phyloP scores from a whole-genome alignment of 169 alveolate genomes.

The Plasmodium inui region DNA sequence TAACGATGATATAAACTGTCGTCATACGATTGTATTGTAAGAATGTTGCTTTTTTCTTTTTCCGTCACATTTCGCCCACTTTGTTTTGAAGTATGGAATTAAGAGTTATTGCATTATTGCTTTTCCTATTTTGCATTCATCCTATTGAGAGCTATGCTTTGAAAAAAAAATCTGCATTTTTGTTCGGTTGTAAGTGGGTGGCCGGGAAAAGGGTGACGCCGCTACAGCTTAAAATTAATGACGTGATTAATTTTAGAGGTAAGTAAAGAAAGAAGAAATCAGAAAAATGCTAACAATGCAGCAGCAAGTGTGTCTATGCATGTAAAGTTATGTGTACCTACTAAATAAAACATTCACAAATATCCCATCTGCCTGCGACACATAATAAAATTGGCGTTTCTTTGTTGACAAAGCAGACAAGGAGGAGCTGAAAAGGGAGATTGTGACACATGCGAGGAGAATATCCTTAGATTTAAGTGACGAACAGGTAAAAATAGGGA shows the following conservation, averaged over 20 bases:
- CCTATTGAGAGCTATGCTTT: constrained; percentile 27
- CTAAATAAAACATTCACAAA: neutral
- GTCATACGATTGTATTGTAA: neutral
- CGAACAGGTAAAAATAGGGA: constrained; percentile 27
- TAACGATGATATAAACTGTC: neutral
- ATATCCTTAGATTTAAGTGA: constrained; percentile 42
- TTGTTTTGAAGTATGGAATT: constrained; percentile 34
- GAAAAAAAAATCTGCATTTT: constrained; percentile 7
- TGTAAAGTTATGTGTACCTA: neutral
- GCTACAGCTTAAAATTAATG: constrained; percentile 40
- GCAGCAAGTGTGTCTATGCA: neutral
- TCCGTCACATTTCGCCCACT: neutral
- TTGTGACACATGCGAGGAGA: constrained; percentile 25
- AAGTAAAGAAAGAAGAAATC: neutral
- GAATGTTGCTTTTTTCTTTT: neutral
- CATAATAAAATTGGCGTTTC: neutral
- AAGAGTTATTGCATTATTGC: constrained; percentile 16
- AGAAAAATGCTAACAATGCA: neutral
- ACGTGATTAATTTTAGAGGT: constrained; percentile 60
- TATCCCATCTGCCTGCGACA: neutral
- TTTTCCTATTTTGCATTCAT: constrained; percentile 14
- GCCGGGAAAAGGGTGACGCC: neutral
- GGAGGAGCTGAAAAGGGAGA: constrained; percentile 40
- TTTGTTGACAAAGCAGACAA: constrained; percentile 30
- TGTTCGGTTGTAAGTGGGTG: neutral